Conservation (phyloP, 305 asterid genomes). For the Rubia occidens region DNA sequence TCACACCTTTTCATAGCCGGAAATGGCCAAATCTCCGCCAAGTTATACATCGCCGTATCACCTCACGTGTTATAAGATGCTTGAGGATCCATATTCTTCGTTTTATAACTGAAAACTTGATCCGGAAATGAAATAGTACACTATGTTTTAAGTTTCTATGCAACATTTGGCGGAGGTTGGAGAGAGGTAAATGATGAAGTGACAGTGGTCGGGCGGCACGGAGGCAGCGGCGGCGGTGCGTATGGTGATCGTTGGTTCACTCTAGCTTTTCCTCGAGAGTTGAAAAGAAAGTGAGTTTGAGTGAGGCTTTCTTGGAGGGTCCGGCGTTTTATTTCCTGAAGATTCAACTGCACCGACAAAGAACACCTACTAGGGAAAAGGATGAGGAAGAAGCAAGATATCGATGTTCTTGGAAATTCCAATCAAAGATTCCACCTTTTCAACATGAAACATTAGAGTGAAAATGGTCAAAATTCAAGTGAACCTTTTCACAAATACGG, state of each 20-base stretch:
- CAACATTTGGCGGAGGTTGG: slow-evolving; percentile 15
- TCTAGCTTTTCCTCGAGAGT: slow-evolving; percentile 35
- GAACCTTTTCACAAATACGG: background rate
- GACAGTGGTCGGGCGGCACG: slow-evolving; percentile 2
- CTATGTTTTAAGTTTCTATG: slow-evolving; percentile 7
- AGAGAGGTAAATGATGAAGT: slow-evolving; percentile 4
- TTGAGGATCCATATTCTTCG: slow-evolving; percentile 48
- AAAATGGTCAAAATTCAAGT: background rate
- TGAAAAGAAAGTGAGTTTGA: slow-evolving; percentile 36
- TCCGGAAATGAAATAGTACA: slow-evolving; percentile 17
- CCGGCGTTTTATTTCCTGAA: slow-evolving; percentile 25
- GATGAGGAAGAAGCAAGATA: background rate
- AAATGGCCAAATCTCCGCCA: slow-evolving; percentile 71
- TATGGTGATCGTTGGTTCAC: slow-evolving; percentile 21
- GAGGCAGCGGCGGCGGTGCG: slow-evolving; percentile 21
- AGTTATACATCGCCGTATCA: slow-evolving; percentile 32
- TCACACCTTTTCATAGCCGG: slow-evolving; percentile 22
- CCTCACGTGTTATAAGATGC: slow-evolving; percentile 31
- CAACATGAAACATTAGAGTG: background rate
- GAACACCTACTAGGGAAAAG: background rate
- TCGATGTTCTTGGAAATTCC: background rate
- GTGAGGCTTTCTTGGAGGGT: slow-evolving; percentile 31
- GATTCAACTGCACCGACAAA: background rate
- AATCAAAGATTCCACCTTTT: slow-evolving; percentile 3
- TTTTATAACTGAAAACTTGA: background rate